These are phyloP conservation scores for Colletotrichum paranaense DNA, from an alignment of 2,329 filamentous ascomycete genomes.

Conservation along the genomic window DNA sequence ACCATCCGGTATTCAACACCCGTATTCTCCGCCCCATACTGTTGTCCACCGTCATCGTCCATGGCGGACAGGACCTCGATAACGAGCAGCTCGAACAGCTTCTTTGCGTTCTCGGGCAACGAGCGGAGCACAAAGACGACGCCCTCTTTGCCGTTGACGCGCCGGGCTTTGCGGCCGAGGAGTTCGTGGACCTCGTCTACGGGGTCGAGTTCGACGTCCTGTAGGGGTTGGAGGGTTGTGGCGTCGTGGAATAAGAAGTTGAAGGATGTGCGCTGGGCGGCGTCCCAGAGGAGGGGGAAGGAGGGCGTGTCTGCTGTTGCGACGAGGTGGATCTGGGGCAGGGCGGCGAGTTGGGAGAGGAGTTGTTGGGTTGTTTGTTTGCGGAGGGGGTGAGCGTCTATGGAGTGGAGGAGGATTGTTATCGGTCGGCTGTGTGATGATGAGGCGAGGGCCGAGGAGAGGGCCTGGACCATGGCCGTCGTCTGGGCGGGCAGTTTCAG, in stretches of 20 bases:
- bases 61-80: conserved; percentile 82
- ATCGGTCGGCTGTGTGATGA: conserved; percentile 54
- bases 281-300: conserved; percentile 91
- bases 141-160: conserved; percentile 89
- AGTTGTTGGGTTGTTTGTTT: conserved; percentile 76
- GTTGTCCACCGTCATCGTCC: conserved; percentile 65
- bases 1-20: conserved; percentile 91
- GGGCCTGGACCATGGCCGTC: conserved; percentile 73
- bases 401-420: conserved; percentile 83
- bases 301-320: conserved; percentile 90
- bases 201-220: conserved; percentile 76
- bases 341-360: conserved; percentile 80
- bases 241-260: conserved; percentile 94
- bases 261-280: conserved; percentile 82
- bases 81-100: conserved; percentile 85
- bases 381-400: conserved; percentile 84
- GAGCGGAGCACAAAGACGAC: conserved; percentile 91
- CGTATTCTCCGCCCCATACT: conserved; percentile 61
- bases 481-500: conserved; percentile 70
- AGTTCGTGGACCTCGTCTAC: conserved; percentile 93
- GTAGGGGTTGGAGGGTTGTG: conserved; percentile 84
- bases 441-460: conserved; percentile 71
- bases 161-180: conserved; percentile 81
- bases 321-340: conserved; percentile 77
- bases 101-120: conserved; percentile 91